These are phyloP conservation scores for Morella rubra DNA, from an alignment of 306 rosid genomes.

Conservation along the genomic window DNA sequence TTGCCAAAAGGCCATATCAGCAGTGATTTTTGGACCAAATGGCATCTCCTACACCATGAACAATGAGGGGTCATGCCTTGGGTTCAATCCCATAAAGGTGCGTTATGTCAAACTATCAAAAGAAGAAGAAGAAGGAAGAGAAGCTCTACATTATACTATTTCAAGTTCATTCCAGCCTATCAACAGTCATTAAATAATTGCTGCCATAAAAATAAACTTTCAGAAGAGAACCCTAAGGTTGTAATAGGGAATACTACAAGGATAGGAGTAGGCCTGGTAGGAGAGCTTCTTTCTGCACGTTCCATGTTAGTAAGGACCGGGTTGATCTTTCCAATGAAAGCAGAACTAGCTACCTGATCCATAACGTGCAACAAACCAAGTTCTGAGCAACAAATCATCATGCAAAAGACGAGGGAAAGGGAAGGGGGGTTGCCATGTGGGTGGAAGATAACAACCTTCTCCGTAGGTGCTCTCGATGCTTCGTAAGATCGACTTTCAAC, in stretches of 20 bases:
- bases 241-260: slow-evolving; percentile 37
- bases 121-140: background rate
- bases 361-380: slow-evolving; percentile 1
- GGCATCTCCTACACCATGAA: background rate
- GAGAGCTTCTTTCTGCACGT: slow-evolving; percentile 53
- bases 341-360: slow-evolving; percentile 56
- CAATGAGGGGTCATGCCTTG: background rate
- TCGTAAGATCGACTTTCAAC: slow-evolving; percentile 60
- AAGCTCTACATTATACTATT: slow-evolving; percentile 1
- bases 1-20: background rate
- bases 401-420: background rate
- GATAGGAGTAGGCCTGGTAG: slow-evolving; percentile 65
- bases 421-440: background rate
- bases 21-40: slow-evolving; percentile 5
- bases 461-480: slow-evolving; percentile 62
- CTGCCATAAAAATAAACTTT: background rate
- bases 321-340: slow-evolving; percentile 48
- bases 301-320: slow-evolving; percentile 70
- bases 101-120: too few relatives aligned
- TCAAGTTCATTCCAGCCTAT: background rate
- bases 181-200: slow-evolving; percentile 1
- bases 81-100: background rate
- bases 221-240: slow-evolving; percentile 13
- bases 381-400: slow-evolving; percentile 16
- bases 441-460: slow-evolving; percentile 53